Evolutionary conservation across 2,329 filamentous ascomycete species (phyloP).

Genomic region (Sporothrix luriei): DNA sequence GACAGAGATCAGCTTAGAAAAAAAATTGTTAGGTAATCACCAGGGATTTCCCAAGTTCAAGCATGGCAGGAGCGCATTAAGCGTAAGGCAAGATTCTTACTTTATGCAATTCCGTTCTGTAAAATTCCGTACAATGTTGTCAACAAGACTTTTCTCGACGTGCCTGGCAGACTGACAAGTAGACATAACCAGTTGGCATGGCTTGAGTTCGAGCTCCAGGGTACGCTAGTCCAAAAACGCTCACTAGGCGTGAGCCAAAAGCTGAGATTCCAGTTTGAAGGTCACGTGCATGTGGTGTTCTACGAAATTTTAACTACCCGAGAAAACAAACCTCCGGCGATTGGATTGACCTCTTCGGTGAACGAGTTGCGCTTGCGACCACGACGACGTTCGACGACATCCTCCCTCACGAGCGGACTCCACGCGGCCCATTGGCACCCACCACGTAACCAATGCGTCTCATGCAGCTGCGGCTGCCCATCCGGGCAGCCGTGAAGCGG

Average conservation of each 20-base stretch:
- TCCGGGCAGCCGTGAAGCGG: slow-evolving; percentile 45
- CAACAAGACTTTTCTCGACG: background rate
- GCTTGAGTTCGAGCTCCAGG: background rate
- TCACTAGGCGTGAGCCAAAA: background rate
- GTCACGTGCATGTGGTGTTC: slow-evolving; percentile 23
- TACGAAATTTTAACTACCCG: slow-evolving; percentile 18
- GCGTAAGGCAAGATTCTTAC: background rate
- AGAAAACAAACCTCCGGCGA: slow-evolving; percentile 20
- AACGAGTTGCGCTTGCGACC: background rate
- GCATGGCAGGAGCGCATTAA: background rate
- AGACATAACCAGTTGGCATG: background rate
- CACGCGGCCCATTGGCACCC: background rate
- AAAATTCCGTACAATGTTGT: background rate
- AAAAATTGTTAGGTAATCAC: slow-evolving; percentile 14
- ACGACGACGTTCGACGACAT: slow-evolving; percentile 8
- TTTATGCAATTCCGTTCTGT: background rate
- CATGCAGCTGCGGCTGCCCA: slow-evolving; percentile 51
- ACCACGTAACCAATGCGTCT: slow-evolving; percentile 49
- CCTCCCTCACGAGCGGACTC: background rate
- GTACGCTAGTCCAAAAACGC: slow-evolving; percentile 7
- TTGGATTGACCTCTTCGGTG: background rate
- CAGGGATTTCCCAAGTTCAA: background rate
- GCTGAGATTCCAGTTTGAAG: background rate
- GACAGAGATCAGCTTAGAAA: background rate
- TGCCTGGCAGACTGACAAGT: background rate